Percentiles rank a stretch among this genome's conserved stretches.
These are phyloP conservation scores for Laburnicola sp. DNA, from an alignment of 2,329 filamentous ascomycete genomes.

Conservation along the genomic window DNA sequence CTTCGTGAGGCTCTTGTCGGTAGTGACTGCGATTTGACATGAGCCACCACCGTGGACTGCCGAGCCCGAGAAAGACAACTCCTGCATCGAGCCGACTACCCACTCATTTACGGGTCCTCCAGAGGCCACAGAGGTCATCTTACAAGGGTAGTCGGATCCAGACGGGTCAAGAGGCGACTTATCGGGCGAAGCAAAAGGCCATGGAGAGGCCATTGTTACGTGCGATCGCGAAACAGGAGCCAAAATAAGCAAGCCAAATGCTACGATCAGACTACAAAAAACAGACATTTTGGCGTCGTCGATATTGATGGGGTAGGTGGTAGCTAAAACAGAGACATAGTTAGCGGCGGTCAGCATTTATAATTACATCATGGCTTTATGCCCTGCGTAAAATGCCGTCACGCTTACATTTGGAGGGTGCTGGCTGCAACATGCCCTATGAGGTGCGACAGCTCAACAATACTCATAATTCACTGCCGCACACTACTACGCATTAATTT, in stretches of 20 bases:
- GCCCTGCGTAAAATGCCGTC: too few relatives aligned
- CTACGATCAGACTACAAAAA: conserved; percentile 17
- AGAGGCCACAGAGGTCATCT: conserved; percentile 44
- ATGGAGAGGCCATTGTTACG: conserved; percentile 71
- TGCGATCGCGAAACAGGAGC: conserved; percentile 67
- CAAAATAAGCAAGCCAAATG: conserved; percentile 45
- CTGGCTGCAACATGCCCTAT: too few relatives aligned
- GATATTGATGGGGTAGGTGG: too few relatives aligned
- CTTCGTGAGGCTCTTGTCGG: conserved; percentile 56
- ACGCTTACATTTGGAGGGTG: too few relatives aligned
- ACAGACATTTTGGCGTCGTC: too few relatives aligned
- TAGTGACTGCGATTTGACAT: conserved; percentile 81
- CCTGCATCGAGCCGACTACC: conserved; percentile 63
- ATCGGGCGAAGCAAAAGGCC: conserved; percentile 60
- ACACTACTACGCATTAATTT: too few relatives aligned
- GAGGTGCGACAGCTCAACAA: too few relatives aligned
- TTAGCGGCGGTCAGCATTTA: too few relatives aligned
- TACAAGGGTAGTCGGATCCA: conserved; percentile 81
- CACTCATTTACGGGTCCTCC: conserved; percentile 52
- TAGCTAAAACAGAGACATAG: too few relatives aligned
- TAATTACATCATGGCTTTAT: too few relatives aligned
- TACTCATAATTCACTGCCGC: too few relatives aligned
- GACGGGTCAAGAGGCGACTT: conserved; percentile 64
- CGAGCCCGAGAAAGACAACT: conserved; percentile 67
- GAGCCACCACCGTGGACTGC: conserved; percentile 88